Evolutionary conservation across 2,329 filamentous ascomycete species (phyloP), one percentile per base, ranked within the genome.

Genomic region (Fusarium sp.): DNA sequence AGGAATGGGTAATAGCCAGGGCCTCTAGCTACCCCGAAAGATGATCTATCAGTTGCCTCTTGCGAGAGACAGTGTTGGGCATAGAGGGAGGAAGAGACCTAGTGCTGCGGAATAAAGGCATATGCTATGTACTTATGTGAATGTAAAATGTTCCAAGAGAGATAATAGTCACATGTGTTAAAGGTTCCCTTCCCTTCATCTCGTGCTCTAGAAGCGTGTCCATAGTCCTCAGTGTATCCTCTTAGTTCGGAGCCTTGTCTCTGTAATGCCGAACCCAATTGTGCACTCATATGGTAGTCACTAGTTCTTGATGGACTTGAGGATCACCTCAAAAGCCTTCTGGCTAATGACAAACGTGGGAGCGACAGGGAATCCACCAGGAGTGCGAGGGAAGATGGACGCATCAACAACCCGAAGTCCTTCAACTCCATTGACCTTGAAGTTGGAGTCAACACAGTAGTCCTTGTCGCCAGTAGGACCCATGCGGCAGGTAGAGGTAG

Each of bases 361-460:
- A 0, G 69, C 73, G 14, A 52, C 66, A 8, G 74, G 73, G 1
- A 76, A 76, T 18, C 63, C 70, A 18, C 70, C 74, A 0, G 73
- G 73, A 0, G 60, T 41, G 23, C 73, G 68, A 7, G 89, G 88
- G 67, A 89, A 91, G 6, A 87, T 83, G n/a, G 84, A 87, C 0
- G 88, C 90, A 82, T 92, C 90, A 2, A 92, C 90, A 7, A 91
- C 90, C 6, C 90, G 83, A 59, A 92, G 81, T 0, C 86, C 85
- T 1, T 84, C 79, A 0, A 90, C 86, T 1, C 89, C 89, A 20
- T 87, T 83, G 5, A 92, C 89, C 23, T 85, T 83, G 79, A 91
- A 90, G 61, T 87, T 81, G 0, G 83, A 84, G 76, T 92, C 88
- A 59, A 92, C 78, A 3, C 91, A 89, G 10, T 88, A 88, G 77